Conservation (phyloP, 768 basidiomycete genomes). For the Gautieria morchelliformis region DNA sequence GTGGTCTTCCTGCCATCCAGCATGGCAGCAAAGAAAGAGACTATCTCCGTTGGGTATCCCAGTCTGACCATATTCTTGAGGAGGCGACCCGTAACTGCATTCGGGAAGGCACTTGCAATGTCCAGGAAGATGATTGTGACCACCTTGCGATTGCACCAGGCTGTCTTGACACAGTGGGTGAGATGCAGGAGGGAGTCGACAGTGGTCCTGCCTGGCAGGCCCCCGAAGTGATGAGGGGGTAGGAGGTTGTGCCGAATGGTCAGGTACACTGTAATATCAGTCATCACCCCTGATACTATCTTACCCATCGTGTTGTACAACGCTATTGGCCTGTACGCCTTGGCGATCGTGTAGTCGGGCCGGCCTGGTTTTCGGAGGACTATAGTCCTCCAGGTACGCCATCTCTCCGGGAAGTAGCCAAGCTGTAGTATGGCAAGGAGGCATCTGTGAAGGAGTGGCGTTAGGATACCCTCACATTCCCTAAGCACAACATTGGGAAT, state of each 20-base stretch:
- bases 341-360: slow-evolving; percentile 9
- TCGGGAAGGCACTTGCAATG: neutral
- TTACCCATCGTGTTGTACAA: slow-evolving; percentile 8
- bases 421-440: neutral
- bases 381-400: neutral
- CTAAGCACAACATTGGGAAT: slow-evolving; percentile 9
- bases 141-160: neutral
- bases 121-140: neutral
- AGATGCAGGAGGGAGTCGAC: neutral
- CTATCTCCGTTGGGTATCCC: neutral
- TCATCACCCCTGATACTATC: neutral
- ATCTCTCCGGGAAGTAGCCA: neutral
- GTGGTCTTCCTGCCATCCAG: neutral
- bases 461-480: neutral
- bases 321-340: slow-evolving; percentile 13
- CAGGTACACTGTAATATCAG: neutral
- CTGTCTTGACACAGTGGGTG: neutral
- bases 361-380: slow-evolving; percentile 11
- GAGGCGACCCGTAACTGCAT: neutral
- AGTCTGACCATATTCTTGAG: neutral
- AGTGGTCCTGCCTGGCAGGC: neutral
- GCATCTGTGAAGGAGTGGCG: neutral
- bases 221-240: neutral
- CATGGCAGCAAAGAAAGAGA: neutral
- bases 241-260: neutral